phyloP scores from a whole-genome alignment of 352 stramenopile genomes.

The Phytophthora aleatoria region DNA sequence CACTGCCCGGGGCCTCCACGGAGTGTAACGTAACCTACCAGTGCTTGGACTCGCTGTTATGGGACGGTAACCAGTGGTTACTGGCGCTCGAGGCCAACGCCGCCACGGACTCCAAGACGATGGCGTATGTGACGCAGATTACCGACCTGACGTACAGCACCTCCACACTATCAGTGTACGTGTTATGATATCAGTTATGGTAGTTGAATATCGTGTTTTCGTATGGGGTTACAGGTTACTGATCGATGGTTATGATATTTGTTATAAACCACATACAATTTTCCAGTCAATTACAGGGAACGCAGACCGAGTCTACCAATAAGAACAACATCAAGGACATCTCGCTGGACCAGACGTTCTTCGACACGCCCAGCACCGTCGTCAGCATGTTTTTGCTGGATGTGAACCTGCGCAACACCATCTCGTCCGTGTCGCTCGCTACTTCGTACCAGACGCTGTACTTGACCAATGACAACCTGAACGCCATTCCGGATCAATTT shows the following conservation, averaged over 20 bases:
- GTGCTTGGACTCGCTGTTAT: slow-evolving; percentile 54
- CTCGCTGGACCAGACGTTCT: slow-evolving; percentile 55
- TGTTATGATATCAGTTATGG: slow-evolving; percentile 18
- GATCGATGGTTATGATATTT: neutral
- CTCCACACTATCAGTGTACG: slow-evolving; percentile 46
- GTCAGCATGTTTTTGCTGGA: slow-evolving; percentile 45
- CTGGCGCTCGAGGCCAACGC: slow-evolving; percentile 36
- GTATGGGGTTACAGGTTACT: slow-evolving; percentile 8
- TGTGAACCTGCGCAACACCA: slow-evolving; percentile 43
- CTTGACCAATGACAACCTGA: slow-evolving; percentile 56
- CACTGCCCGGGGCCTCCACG: slow-evolving; percentile 22
- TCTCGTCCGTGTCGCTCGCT: slow-evolving; percentile 38
- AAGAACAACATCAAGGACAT: slow-evolving; percentile 57
- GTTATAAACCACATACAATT: slow-evolving; percentile 13
- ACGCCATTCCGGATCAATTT: slow-evolving; percentile 43
- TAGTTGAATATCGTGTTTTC: neutral
- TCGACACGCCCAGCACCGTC: slow-evolving; percentile 42
- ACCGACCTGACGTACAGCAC: slow-evolving; percentile 40
- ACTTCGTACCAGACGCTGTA: slow-evolving; percentile 37
- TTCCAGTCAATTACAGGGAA: slow-evolving; percentile 40
- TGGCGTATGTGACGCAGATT: slow-evolving; percentile 56
- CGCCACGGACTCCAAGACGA: slow-evolving; percentile 35
- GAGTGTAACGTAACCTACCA: slow-evolving; percentile 62
- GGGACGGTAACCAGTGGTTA: slow-evolving; percentile 42
- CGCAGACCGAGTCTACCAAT: slow-evolving; percentile 23